Base-by-base conservation (phyloP, 768 basidiomycete species). In the Boletus rubescentipes region DNA sequence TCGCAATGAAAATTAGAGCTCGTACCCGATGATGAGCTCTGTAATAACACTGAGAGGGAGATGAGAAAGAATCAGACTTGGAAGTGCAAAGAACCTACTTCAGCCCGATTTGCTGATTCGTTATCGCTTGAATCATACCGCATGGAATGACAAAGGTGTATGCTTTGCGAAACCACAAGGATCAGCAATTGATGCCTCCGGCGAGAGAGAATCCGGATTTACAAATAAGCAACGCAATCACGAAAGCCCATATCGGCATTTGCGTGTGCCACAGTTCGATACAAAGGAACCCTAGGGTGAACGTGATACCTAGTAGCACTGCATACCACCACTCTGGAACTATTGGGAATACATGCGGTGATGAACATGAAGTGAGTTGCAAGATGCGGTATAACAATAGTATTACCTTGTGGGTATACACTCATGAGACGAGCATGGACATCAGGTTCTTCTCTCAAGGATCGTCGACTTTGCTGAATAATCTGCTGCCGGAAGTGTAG, bases 291-390 rank as follows among this genome's bases (percentile, higher is more conserved):
- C 88, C 87, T 51, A 87, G 79, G 0, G 73, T 77, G 62, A 89
- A 89, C 82, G 87, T 87, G 55, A 84, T 78, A 79, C 51, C 18
- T 70, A 91, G 89, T 46, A 93, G 77, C 38, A 77, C 64, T 9
- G 74, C 66, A 67, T 92, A 93, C 91, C 91, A 93, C 90, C 88
- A 92, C 54, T 91, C 81, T 1, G 91, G 91, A 14, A 93, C 85
- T 69, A 87, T 32, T 9, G 15, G 35, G 9, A 26, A 26, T 6
- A 6, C 9, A 29, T 6, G 23, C 11, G 9, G 8, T 14, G 20
- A 12, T 49, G 9, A 62, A 32, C 18, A 32, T 11, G 30, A 26
- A 26, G 6, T 3, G 26, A 26, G 6, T 26, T 26, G 26, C 6
- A 6, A 26, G 26, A 26, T 26, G 26, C 4, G 7, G 32, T 10